phyloP scores from a whole-genome alignment of 208 protist genomes.

The Acanthamoeba sp. region DNA sequence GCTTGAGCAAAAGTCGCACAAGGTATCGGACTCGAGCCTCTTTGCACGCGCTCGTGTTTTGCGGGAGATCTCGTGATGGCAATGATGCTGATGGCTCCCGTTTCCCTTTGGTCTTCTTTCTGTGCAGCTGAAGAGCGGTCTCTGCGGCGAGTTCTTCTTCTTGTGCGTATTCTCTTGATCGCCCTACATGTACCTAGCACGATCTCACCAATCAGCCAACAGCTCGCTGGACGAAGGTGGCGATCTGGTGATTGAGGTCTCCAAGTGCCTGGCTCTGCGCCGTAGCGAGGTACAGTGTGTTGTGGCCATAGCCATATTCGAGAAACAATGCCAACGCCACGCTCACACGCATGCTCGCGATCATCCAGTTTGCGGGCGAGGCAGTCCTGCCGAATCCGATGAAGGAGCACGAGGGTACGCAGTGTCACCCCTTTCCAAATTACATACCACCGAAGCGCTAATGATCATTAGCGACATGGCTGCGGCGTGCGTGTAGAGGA shows the following conservation, averaged over 20 bases:
- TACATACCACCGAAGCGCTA: too few relatives aligned
- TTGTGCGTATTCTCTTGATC: not conserved
- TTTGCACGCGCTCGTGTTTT: too few relatives aligned
- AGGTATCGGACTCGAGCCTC: not conserved
- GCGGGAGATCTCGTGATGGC: too few relatives aligned
- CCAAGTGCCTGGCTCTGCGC: not conserved
- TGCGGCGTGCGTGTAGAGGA: too few relatives aligned
- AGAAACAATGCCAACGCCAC: too few relatives aligned
- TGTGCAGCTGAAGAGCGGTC: not conserved
- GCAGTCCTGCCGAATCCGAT: conserved; percentile 7
- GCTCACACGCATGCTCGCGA: too few relatives aligned
- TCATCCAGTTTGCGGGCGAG: not conserved
- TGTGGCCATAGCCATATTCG: too few relatives aligned
- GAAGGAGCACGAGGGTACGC: conserved; percentile 52
- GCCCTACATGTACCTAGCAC: too few relatives aligned
- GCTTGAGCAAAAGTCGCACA: not conserved
- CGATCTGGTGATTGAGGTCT: conserved; percentile 55
- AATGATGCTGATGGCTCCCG: too few relatives aligned
- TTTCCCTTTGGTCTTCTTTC: not conserved
- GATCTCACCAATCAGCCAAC: too few relatives aligned
- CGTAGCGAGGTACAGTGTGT: not conserved
- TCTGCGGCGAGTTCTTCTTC: conserved; percentile 12
- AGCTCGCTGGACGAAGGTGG: conserved; percentile 2
- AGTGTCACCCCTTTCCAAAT: too few relatives aligned
- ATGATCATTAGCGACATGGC: too few relatives aligned